phyloP scores from a whole-genome alignment of 257 asterid species.

The Solanum sitiens region DNA sequence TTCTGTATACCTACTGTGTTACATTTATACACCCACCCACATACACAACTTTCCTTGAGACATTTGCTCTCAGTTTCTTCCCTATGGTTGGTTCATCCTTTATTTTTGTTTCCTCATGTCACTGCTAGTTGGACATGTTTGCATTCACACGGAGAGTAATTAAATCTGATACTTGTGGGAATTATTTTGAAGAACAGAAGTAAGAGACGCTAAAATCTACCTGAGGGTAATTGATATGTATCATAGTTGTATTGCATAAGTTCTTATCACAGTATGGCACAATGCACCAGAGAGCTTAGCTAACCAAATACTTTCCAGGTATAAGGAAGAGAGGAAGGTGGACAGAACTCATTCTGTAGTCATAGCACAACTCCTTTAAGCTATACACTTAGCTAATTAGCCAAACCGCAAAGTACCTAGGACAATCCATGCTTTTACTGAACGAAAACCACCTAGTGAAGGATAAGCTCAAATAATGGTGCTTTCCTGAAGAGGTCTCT shows the following conservation, averaged over 20 bases:
- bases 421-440: background rate
- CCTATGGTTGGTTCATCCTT: background rate
- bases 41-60: background rate
- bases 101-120: background rate
- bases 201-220: background rate
- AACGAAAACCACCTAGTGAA: background rate
- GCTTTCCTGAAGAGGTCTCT: background rate
- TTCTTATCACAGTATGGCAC: background rate
- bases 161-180: background rate
- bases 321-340: background rate
- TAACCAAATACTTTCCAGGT: background rate
- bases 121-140: background rate
- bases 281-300: background rate
- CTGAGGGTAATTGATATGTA: background rate
- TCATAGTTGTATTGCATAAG: background rate
- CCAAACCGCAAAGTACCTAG: background rate
- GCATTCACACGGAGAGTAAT: background rate
- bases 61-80: background rate
- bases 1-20: background rate
- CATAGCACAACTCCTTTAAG: background rate
- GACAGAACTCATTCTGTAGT: background rate
- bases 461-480: background rate
- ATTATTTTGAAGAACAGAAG: background rate
- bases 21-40: background rate
- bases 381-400: background rate